A percentile compares a stretch with the other conserved stretches of the same genome.
Conservation (phyloP, 305 asterid species). For the Ilex paraguariensis region DNA sequence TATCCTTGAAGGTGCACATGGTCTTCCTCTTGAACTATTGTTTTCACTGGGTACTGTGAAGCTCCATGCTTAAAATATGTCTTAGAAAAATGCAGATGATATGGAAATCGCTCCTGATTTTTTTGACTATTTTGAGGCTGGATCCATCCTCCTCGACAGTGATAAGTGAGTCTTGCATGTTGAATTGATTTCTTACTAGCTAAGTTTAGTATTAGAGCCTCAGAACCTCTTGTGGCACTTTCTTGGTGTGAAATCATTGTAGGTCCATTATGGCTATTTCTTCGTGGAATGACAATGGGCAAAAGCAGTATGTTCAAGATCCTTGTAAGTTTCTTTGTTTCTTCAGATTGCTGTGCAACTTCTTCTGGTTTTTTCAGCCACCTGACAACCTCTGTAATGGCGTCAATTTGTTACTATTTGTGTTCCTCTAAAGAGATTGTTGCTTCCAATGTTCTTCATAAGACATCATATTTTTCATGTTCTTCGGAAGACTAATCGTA, state of each 20-base stretch:
- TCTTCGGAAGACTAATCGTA: no score
- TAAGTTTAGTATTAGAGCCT: constrained; percentile 1
- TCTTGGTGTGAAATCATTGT: constrained; percentile 12
- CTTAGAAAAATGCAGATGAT: constrained; percentile 64
- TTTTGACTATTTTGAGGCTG: constrained; percentile 94
- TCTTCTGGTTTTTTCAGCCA: no score
- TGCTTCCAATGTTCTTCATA: no score
- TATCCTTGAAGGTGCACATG: constrained; percentile 83
- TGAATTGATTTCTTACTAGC: background rate
- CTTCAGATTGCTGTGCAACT: constrained; percentile 2
- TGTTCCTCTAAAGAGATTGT: no score
- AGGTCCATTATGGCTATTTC: constrained; percentile 96
- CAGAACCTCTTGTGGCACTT: constrained; percentile 11
- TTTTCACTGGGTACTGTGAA: background rate
- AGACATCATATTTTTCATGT: no score
- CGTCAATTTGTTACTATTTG: no score
- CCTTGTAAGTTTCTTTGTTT: constrained; percentile 57
- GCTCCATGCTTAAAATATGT: constrained; percentile 13
- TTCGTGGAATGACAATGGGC: constrained; percentile 99
- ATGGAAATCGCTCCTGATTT: constrained; percentile 98
- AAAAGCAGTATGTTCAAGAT: constrained; percentile 89
- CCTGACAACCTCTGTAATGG: no score
- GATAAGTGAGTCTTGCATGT: constrained; percentile 65
- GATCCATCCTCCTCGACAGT: constrained; percentile 82
- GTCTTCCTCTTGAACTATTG: constrained; percentile 18